phyloP scores from a whole-genome alignment of 2,329 filamentous ascomycete species.

The Fusarium cyanostomum region DNA sequence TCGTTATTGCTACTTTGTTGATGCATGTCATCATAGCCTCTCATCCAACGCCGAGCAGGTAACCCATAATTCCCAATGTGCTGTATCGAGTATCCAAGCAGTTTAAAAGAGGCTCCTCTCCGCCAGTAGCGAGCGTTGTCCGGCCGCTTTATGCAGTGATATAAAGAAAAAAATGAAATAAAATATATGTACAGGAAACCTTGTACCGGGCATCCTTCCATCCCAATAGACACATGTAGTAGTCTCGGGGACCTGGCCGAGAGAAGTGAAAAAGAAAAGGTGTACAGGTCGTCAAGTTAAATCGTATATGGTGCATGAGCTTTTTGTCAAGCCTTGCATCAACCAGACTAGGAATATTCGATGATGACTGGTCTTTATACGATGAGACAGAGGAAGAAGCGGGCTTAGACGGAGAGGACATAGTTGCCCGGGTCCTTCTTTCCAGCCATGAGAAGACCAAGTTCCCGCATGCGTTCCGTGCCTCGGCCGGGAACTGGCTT shows the following conservation, averaged over 20 bases:
- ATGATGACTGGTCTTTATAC: slow-evolving; percentile 7
- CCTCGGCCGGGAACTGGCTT: slow-evolving; percentile 84
- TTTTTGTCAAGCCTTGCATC: slow-evolving; percentile 27
- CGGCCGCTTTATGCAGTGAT: slow-evolving; percentile 39
- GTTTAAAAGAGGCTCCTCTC: slow-evolving; percentile 35
- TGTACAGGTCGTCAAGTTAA: slow-evolving; percentile 30
- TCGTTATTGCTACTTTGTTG: slow-evolving; percentile 42
- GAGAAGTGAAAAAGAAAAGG: slow-evolving; percentile 20
- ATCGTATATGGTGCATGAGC: slow-evolving; percentile 32
- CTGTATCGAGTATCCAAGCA: slow-evolving; percentile 48
- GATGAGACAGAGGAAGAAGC: slow-evolving; percentile 3
- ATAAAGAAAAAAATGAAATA: slow-evolving; percentile 23
- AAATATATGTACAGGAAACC: slow-evolving; percentile 37
- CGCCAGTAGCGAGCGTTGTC: slow-evolving; percentile 38
- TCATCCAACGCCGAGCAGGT: slow-evolving; percentile 43
- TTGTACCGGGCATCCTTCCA: slow-evolving; percentile 9
- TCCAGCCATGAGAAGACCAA: slow-evolving; percentile 88
- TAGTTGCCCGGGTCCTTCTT: slow-evolving; percentile 79
- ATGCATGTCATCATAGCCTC: slow-evolving; percentile 40
- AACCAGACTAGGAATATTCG: slow-evolving; percentile 7
- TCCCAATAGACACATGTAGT: slow-evolving; percentile 37
- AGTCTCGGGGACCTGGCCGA: slow-evolving; percentile 27
- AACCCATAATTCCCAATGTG: slow-evolving; percentile 41
- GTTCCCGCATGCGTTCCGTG: slow-evolving; percentile 83
- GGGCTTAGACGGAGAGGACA: slow-evolving; percentile 74